Percentiles rank a stretch among this genome's conserved stretches.
Conservation (phyloP, 768 basidiomycete genomes). For the Tricholoma sp. region DNA sequence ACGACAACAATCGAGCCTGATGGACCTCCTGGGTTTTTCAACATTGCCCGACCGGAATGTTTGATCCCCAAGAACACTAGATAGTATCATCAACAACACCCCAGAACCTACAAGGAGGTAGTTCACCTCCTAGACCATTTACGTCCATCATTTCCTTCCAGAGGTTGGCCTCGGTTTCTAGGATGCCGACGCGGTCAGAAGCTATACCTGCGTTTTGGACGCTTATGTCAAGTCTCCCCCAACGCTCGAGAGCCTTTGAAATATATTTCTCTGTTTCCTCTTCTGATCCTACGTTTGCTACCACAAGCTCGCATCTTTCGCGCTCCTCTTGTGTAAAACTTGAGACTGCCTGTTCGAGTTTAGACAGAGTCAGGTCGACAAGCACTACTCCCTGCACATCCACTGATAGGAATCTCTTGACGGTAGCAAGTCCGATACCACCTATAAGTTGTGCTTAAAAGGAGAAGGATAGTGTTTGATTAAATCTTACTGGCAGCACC, state of each 20-base stretch:
- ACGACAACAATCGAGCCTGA: slow-evolving; percentile 15
- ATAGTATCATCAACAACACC: background rate
- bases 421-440: slow-evolving; percentile 3
- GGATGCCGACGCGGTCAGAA: background rate
- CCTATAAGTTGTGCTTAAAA: too few relatives aligned
- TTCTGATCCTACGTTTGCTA: slow-evolving; percentile 4
- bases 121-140: slow-evolving; percentile 8
- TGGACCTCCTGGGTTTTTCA: slow-evolving; percentile 6
- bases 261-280: slow-evolving; percentile 1
- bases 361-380: background rate
- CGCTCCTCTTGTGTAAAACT: background rate
- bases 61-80: slow-evolving; percentile 12
- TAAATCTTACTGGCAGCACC: too few relatives aligned
- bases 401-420: background rate
- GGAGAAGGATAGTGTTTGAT: too few relatives aligned
- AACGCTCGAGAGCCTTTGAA: slow-evolving; percentile 1
- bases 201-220: slow-evolving; percentile 7
- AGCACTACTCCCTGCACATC: slow-evolving; percentile 3
- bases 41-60: slow-evolving; percentile 8
- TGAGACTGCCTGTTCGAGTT: slow-evolving; percentile 1
- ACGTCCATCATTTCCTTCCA: slow-evolving; percentile 10
- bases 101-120: background rate
- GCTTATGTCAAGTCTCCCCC: slow-evolving; percentile 10
- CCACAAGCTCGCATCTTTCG: background rate
- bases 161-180: slow-evolving; percentile 3